phyloP scores from a whole-genome alignment of 139 green algal genomes.

The Mesotaenium endlicherianum region DNA sequence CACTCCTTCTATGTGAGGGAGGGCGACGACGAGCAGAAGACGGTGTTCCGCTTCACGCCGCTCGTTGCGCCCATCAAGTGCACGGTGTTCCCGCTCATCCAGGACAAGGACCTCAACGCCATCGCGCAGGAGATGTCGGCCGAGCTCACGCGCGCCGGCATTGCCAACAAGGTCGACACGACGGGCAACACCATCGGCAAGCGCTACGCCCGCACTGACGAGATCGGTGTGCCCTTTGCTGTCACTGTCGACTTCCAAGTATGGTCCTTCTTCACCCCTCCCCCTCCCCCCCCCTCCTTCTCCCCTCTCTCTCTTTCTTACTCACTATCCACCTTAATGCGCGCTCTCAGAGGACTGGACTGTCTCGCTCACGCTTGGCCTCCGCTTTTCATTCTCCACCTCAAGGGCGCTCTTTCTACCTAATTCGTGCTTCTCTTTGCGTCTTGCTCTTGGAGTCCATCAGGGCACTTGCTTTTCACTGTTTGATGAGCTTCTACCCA shows the following conservation, averaged over 20 bases:
- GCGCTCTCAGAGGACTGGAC: no score
- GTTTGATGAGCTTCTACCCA: no score
- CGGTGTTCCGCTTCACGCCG: constrained; percentile 82
- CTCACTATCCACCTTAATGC: background rate
- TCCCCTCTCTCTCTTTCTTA: background rate
- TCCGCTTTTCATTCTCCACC: no score
- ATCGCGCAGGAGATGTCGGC: constrained; percentile 59
- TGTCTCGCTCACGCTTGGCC: no score
- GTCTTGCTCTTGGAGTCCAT: no score
- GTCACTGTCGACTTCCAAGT: constrained; percentile 86
- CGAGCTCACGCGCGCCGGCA: constrained; percentile 62
- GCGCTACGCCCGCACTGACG: constrained; percentile 89
- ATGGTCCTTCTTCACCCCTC: background rate
- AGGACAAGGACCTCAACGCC: constrained; percentile 69
- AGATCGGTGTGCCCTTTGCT: constrained; percentile 92
- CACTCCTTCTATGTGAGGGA: constrained; percentile 87
- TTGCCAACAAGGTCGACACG: constrained; percentile 89
- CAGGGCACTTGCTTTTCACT: no score
- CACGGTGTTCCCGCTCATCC: constrained; percentile 88
- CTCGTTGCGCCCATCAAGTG: constrained; percentile 93
- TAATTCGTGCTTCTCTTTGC: no score
- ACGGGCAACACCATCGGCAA: constrained; percentile 88
- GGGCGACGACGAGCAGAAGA: constrained; percentile 61
- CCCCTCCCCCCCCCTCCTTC: background rate
- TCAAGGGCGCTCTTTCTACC: no score